These are phyloP conservation scores for Endotrypanum monterogeii DNA, from an alignment of 208 protist genomes.

Conservation along the genomic window DNA sequence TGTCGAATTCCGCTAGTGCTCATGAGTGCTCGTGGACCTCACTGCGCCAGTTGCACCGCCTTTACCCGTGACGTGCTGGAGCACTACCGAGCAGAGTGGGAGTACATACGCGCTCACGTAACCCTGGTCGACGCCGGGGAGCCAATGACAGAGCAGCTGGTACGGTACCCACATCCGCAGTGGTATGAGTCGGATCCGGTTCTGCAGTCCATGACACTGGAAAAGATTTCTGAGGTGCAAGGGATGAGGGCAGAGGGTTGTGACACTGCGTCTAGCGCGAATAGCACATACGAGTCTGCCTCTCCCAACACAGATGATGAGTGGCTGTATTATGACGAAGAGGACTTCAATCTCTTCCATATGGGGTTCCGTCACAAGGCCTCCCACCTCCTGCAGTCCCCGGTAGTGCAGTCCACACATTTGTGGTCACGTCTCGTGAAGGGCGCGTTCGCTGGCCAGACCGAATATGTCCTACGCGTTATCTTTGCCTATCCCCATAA, in stretches of 20 bases:
- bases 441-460: slow-evolving; percentile 44
- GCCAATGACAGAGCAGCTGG: slow-evolving; percentile 33
- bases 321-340: not conserved
- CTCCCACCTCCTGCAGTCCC: slow-evolving; percentile 10
- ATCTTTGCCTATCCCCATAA: slow-evolving; percentile 85
- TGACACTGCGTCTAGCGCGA: not conserved
- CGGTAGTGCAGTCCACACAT: slow-evolving; percentile 13
- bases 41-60: slow-evolving; percentile 28
- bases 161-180: slow-evolving; percentile 25
- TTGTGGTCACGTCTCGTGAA: slow-evolving; percentile 23
- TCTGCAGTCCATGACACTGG: slow-evolving; percentile 10
- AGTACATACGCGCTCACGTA: slow-evolving; percentile 46
- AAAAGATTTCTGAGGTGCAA: not conserved
- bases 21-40: slow-evolving; percentile 24
- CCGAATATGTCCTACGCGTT: slow-evolving; percentile 58
- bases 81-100: slow-evolving; percentile 44
- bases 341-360: slow-evolving; percentile 27
- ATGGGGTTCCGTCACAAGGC: slow-evolving; percentile 17
- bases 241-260: not conserved
- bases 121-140: slow-evolving; percentile 54
- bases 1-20: slow-evolving; percentile 38
- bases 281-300: not conserved
- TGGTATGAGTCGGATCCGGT: slow-evolving; percentile 12
- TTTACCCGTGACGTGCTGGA: slow-evolving; percentile 16
- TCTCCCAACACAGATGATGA: not conserved